Evolutionary conservation across 225 moss, liverwort and hornwort genomes (phyloP).

Genomic region (Rhytidiadelphus loreus): DNA sequence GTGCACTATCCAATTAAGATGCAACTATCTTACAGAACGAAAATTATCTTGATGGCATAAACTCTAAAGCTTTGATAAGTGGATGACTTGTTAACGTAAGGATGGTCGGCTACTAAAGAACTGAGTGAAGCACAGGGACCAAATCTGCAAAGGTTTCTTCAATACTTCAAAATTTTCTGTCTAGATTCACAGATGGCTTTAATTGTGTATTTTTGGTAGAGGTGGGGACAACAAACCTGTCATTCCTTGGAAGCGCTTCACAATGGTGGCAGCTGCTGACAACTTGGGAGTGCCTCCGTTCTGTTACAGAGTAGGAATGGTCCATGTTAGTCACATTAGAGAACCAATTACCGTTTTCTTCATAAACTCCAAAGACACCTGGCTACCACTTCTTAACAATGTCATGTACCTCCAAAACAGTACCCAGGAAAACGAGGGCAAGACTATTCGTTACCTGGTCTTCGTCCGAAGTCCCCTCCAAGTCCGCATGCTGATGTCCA

Average conservation of each 20-base stretch:
- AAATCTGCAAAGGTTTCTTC: not conserved
- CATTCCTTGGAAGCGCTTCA: conserved; percentile 85
- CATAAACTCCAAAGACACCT: not conserved
- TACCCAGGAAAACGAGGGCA: not conserved
- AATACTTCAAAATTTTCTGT: not conserved
- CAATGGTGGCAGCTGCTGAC: conserved; percentile 74
- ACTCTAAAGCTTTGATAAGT: not conserved
- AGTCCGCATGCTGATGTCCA: conserved; percentile 21
- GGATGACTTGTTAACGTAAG: not conserved
- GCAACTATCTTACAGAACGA: not conserved
- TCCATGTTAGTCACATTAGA: not conserved
- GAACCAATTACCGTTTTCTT: not conserved
- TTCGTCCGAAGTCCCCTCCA: conserved; percentile 58
- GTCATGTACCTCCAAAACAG: not conserved
- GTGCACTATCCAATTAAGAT: not conserved
- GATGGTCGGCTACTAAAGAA: no score
- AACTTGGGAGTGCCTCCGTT: conserved; percentile 55
- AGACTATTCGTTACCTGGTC: conserved; percentile 14
- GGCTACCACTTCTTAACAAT: not conserved
- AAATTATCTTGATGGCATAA: not conserved
- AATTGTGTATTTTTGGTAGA: not conserved
- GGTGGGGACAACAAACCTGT: conserved; percentile 9
- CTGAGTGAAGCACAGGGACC: not conserved
- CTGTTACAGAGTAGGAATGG: conserved; percentile 15
- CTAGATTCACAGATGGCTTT: not conserved